Conservation (phyloP, 768 basidiomycete species). For the Russula virescens region DNA sequence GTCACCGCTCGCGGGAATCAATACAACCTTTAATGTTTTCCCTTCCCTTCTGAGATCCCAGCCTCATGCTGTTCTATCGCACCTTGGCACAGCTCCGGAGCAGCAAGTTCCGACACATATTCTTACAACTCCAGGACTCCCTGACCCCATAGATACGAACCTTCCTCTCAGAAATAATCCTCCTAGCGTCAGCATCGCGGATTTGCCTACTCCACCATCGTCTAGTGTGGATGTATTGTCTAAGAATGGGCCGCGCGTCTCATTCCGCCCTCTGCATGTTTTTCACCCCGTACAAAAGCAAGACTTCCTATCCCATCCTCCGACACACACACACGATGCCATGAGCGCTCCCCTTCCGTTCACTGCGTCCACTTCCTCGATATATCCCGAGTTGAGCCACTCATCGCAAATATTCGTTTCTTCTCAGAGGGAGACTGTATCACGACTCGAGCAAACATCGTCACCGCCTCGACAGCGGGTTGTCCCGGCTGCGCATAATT, state of each 20-base stretch:
- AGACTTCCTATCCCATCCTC: constrained; percentile 4
- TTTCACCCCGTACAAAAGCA: constrained; percentile 4
- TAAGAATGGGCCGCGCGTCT: constrained; percentile 9
- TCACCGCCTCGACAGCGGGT: constrained; percentile 24
- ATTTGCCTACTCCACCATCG: constrained; percentile 22
- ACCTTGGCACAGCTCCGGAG: neutral
- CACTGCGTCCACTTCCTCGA: neutral
- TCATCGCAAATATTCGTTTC: neutral
- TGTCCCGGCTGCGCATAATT: constrained; percentile 36
- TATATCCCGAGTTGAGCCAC: neutral
- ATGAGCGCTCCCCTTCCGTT: constrained; percentile 1
- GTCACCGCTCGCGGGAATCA: constrained; percentile 4
- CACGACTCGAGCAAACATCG: constrained; percentile 18
- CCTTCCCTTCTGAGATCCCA: constrained; percentile 11
- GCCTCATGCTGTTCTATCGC: constrained; percentile 7
- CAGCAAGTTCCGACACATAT: constrained; percentile 11
- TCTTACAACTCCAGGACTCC: neutral
- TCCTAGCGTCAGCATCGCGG: neutral
- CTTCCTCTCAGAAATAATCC: neutral
- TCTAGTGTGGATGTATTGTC: constrained; percentile 19
- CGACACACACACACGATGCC: neutral
- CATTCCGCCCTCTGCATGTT: constrained; percentile 11
- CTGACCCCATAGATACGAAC: neutral
- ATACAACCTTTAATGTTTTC: neutral
- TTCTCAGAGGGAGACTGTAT: constrained; percentile 4